A percentile compares a stretch with the other conserved stretches of the same genome.
phyloP scores from a whole-genome alignment of 495 filamentous ascomycete species.

The Aspergillus incahuasiensis region DNA sequence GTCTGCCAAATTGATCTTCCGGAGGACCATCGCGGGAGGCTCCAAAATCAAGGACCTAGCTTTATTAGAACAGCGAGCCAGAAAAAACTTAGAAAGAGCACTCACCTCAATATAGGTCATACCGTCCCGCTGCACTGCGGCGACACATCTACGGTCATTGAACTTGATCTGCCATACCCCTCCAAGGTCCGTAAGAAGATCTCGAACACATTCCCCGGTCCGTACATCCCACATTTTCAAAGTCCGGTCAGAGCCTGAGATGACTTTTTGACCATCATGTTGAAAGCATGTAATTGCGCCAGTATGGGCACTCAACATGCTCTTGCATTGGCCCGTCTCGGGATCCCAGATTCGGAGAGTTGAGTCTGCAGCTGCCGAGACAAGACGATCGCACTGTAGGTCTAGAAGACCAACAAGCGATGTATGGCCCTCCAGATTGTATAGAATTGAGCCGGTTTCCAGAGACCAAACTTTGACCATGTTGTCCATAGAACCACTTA shows the following conservation, averaged over 20 bases:
- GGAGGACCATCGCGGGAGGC: slow-evolving; percentile 77
- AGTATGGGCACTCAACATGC: slow-evolving; percentile 84
- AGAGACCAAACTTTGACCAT: slow-evolving; percentile 97
- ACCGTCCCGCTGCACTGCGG: slow-evolving; percentile 88
- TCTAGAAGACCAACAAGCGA: slow-evolving; percentile 91
- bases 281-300: slow-evolving; percentile 99
- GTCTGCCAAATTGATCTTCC: slow-evolving; percentile 67
- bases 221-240: slow-evolving; percentile 98
- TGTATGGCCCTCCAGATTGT: slow-evolving; percentile 92
- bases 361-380: slow-evolving; percentile 92
- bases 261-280: slow-evolving; percentile 94
- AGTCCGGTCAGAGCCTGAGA: slow-evolving; percentile 91
- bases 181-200: slow-evolving; percentile 91
- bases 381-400: slow-evolving; percentile 77
- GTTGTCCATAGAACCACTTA: slow-evolving; percentile 98
- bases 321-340: slow-evolving; percentile 85
- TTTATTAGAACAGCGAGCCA: slow-evolving; percentile 3
- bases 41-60: slow-evolving; percentile 63
- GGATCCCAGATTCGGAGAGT: slow-evolving; percentile 98
- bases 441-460: slow-evolving; percentile 77
- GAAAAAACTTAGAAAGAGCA: background rate
- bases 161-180: slow-evolving; percentile 99
- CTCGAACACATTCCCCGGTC: slow-evolving; percentile 86
- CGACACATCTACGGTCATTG: slow-evolving; percentile 91
- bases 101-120: slow-evolving; percentile 95